Percentiles rank a stretch among this genome's conserved stretches.
These are phyloP conservation scores for Xeromyces bisporus DNA, from an alignment of 495 filamentous ascomycete genomes.

Conservation along the genomic window DNA sequence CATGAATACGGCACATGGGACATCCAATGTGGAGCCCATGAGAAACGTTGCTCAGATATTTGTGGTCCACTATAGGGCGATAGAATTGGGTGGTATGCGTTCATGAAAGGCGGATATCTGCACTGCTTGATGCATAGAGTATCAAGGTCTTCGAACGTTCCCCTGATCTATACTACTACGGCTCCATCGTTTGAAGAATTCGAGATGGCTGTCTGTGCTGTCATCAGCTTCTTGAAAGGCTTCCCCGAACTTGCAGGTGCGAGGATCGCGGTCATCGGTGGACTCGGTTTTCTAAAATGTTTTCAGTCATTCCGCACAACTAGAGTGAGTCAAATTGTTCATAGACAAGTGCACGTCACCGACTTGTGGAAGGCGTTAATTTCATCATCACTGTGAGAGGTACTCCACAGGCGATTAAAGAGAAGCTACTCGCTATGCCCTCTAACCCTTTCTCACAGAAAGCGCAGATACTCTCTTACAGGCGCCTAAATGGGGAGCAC, in stretches of 20 bases:
- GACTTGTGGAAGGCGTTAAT: not conserved
- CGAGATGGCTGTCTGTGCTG: not conserved
- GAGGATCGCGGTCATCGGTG: not conserved
- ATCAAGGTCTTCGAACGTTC: too few species aligned
- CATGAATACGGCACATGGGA: too few species aligned
- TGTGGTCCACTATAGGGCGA: too few species aligned
- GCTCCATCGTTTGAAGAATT: too few species aligned
- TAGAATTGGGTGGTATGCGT: too few species aligned
- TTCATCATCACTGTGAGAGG: not conserved
- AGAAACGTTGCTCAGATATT: too few species aligned
- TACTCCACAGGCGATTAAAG: not conserved
- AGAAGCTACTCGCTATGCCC: not conserved
- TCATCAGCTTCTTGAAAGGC: not conserved
- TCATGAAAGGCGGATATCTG: too few species aligned
- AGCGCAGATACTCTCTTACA: not conserved
- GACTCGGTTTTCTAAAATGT: not conserved
- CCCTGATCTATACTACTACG: too few species aligned
- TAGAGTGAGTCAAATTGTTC: not conserved
- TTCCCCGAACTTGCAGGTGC: not conserved
- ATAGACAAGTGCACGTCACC: too few species aligned
- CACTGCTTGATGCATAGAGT: too few species aligned
- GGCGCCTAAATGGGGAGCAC: not conserved
- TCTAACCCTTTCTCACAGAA: not conserved
- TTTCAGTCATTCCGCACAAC: not conserved
- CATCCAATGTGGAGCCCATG: too few species aligned